These are phyloP conservation scores for Ustilago shanxiensis DNA, from an alignment of 1,284 basidiomycete genomes.

Conservation along the genomic window DNA sequence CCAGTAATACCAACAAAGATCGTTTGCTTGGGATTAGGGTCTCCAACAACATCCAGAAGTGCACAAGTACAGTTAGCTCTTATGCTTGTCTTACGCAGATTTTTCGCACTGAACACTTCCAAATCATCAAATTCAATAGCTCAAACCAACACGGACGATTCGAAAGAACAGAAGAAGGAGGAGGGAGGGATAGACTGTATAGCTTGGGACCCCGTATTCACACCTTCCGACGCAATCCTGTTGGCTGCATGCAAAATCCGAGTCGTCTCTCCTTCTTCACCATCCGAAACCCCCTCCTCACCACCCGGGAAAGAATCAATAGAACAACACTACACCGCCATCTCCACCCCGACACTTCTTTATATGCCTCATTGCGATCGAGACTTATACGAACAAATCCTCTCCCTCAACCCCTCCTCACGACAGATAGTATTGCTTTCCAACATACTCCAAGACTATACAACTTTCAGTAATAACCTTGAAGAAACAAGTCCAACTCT, in stretches of 20 bases:
- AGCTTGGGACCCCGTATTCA: conserved; percentile 45
- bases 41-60: conserved; percentile 8
- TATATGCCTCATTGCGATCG: conserved; percentile 54
- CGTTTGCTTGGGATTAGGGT: conserved; percentile 35
- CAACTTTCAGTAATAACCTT: neutral
- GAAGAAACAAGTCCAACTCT: conserved; percentile 2
- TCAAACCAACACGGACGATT: neutral
- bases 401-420: conserved; percentile 8
- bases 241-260: conserved; percentile 7
- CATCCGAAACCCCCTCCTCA: neutral
- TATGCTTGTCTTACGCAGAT: conserved; percentile 19
- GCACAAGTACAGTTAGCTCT: conserved; percentile 47
- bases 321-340: conserved; percentile 9
- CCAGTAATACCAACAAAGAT: conserved; percentile 16
- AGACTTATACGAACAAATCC: conserved; percentile 32
- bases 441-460: conserved; percentile 34
- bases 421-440: conserved; percentile 15
- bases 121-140: neutral
- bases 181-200: conserved; percentile 11
- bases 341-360: conserved; percentile 11
- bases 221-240: neutral
- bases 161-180: neutral
- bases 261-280: neutral
- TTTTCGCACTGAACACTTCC: neutral
- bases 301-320: neutral